Base-by-base conservation (phyloP, 345 rosid genomes). In the Euphorbia lathyris region DNA sequence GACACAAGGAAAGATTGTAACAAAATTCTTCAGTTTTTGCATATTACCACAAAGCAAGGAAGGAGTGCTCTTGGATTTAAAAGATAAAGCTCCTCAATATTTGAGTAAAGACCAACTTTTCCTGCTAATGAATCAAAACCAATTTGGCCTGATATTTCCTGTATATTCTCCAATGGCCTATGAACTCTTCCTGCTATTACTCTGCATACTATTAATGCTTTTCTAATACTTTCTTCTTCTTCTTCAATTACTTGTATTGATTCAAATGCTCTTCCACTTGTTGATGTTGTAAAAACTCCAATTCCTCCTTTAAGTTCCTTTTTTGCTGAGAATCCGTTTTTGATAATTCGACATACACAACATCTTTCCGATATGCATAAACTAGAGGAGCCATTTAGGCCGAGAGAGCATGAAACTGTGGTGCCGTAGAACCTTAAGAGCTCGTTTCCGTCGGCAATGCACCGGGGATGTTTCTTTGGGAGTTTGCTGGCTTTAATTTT, bases 101-200 rank as follows among this genome's bases (percentile, higher is more conserved):
- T 93, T 27, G 97, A 85, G 68, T 91, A 91, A 50, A 94, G 84
- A 53, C 98, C 98, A 68, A 94, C 93, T 81, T 90, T 94, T 0
- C 98, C 98, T 0, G 98, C 97, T 72, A 94, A 82, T 10, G 98
- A 94, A 84, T 94, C 98, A 69, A 94, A 91, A 76, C 97, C 98
- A 19, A 83, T 86, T 78, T 88, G 88, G 36, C 97, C 87, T 55
- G 86, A 78, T 74, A 90, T 83, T 80, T 90, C 98, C 71, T 87
- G 90, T 75, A 86, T 88, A 72, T 94, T 88, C 77, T 91, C 97
- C 79, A 94, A 73, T 19, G 97, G 97, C 79, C 90, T 81, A 70
- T 94, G 98, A 52, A 94, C 98, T 74, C 98, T 90, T 20, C 98
- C 98, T 1, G 98, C 98, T 27, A 94, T 90, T 19, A 94, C 98